Evolutionary conservation across 2,329 filamentous ascomycete species (phyloP).

Genomic region (Plectosphaerella plurivora): DNA sequence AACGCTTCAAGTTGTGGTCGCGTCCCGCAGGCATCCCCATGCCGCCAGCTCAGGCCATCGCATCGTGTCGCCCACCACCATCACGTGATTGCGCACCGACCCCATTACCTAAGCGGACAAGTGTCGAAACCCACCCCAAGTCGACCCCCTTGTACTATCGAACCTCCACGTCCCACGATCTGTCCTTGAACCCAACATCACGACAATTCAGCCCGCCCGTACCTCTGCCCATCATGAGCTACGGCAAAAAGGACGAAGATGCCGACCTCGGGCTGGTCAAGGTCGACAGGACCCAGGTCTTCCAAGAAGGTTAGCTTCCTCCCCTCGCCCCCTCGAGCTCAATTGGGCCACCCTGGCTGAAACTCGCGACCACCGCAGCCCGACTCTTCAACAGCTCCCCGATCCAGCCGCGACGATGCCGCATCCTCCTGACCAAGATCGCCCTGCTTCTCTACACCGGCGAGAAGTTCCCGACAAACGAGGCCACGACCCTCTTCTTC

Average conservation of each 20-base stretch:
- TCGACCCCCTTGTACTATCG: background rate
- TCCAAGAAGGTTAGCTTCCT: slow-evolving; percentile 80
- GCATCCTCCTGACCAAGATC: slow-evolving; percentile 95
- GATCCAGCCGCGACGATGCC: slow-evolving; percentile 94
- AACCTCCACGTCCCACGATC: background rate
- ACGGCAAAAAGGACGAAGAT: slow-evolving; percentile 99
- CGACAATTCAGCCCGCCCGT: slow-evolving; percentile 10
- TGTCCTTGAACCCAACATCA: background rate
- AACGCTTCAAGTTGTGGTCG: no score
- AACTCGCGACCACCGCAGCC: slow-evolving; percentile 47
- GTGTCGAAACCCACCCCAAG: background rate
- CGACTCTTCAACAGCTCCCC: slow-evolving; percentile 97
- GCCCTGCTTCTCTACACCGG: slow-evolving; percentile 93
- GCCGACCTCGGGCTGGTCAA: slow-evolving; percentile 89
- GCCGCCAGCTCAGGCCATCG: no score
- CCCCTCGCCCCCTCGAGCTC: background rate
- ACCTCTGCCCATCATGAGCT: slow-evolving; percentile 69
- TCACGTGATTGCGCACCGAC: no score
- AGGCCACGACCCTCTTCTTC: slow-evolving; percentile 97
- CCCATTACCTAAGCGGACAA: background rate
- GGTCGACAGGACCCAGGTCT: slow-evolving; percentile 95
- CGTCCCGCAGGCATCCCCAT: no score
- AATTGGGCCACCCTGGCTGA: slow-evolving; percentile 10
- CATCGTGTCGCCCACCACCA: no score
- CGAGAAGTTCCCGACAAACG: slow-evolving; percentile 93